Evolutionary conservation across 2,329 filamentous ascomycete species (phyloP), one percentile per base, ranked within the genome.

Genomic region (Clarireedia monteithiana): DNA sequence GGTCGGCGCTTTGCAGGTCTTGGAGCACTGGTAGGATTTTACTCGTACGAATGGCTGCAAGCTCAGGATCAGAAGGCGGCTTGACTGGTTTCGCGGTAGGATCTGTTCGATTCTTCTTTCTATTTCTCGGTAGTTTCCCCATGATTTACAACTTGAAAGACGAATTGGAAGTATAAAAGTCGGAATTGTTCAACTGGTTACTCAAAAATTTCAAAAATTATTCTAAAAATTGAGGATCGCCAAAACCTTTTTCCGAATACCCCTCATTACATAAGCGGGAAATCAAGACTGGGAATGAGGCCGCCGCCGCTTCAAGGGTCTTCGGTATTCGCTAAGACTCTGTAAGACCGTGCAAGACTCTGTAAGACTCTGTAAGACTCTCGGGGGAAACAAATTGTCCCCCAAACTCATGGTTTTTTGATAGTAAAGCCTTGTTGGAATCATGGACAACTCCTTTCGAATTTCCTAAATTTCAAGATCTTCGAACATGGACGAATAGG

Each of bases 1-100:
- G 73, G 44, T 85, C 80, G 36, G 80, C 65, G 64, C 78, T 82
- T 64, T 80, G 75, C 42, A 88, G 72, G 61, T 85, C 77, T 59
- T 76, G 76, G 58, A 88, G 72, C 46, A 84, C 76, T 17, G 84
- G 84, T 38, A 86, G 70, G 64, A 88, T 83, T 68, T 79, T 80
- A 70, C 76, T 73, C 59, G 85, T 82, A 36, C 84, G 76, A 45
- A 88, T 75, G 12, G 81, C 80, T 23, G 80, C 78, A 54, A 86
- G 77, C 66, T 84, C 81, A 6, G 83, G 82, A 64, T 86, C 83
- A 2, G 81, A 72, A 4, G 81, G 82, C 20, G 79, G 79, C 65
- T 85, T 85, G 67, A 80, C 71, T 20, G 76, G 68, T 67, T 83
- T 84, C 56, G 75, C 71, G 51, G 83, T 74, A 58, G 82, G 81